phyloP scores from a whole-genome alignment of 768 basidiomycete species.

The Calvatia gigantea region DNA sequence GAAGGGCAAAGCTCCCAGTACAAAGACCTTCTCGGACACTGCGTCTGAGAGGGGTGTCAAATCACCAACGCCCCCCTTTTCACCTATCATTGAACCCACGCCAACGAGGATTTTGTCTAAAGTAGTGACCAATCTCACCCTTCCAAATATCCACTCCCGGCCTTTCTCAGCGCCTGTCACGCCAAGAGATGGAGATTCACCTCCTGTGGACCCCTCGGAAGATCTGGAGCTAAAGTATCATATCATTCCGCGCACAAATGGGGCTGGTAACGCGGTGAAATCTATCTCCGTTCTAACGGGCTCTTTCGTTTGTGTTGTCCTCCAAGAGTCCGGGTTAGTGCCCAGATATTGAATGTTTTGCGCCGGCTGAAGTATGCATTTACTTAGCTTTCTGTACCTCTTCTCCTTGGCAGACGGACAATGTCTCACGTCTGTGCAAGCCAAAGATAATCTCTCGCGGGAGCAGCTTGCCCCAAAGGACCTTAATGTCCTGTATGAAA shows the following conservation, averaged over 20 bases:
- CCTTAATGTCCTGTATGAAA: constrained; percentile 27
- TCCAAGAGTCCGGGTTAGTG: constrained; percentile 69
- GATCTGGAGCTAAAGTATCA: constrained; percentile 34
- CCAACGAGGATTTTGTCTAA: constrained; percentile 31
- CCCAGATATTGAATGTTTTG: neutral
- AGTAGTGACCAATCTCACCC: constrained; percentile 42
- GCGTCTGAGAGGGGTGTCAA: constrained; percentile 18
- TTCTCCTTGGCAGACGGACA: constrained; percentile 51
- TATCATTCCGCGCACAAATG: constrained; percentile 45
- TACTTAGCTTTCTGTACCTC: constrained; percentile 49
- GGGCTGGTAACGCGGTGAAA: constrained; percentile 36
- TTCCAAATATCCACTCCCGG: constrained; percentile 36
- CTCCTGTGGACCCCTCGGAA: constrained; percentile 22
- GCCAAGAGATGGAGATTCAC: constrained; percentile 24
- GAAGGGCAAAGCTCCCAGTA: constrained; percentile 47
- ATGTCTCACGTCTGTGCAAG: constrained; percentile 23
- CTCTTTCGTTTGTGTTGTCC: constrained; percentile 40
- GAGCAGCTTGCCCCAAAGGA: constrained; percentile 27
- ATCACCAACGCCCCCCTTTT: constrained; percentile 22
- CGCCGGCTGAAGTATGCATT: constrained; percentile 3
- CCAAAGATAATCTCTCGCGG: constrained; percentile 23
- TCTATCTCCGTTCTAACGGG: constrained; percentile 45
- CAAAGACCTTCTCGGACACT: constrained; percentile 25
- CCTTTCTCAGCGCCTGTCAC: constrained; percentile 39
- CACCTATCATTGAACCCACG: constrained; percentile 22